Evolutionary conservation across 2,329 filamentous ascomycete genomes (phyloP), one percentile per base, ranked within the genome.

Genomic region (Claviceps arundinis): DNA sequence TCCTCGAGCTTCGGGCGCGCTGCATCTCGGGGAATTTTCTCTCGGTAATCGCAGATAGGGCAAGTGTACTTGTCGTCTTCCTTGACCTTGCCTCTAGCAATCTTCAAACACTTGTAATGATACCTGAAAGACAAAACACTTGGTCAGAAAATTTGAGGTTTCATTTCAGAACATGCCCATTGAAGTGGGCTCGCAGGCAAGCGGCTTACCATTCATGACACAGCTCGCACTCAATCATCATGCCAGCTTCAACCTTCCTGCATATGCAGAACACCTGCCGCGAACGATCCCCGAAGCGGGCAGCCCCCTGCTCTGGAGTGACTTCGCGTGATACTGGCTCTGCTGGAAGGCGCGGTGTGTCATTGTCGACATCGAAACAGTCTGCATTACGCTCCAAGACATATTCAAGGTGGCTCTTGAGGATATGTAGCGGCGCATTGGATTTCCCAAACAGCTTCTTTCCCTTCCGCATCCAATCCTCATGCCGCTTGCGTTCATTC

Each of bases 211-310:
- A 98, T 72, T 98, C 93, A 62, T 96, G 91, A 68, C 93, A 98
- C 41, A 96, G 76, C 65, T 97, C 93, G 65, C 93, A 98, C 69
- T 98, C 93, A 61, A 98, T 97, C 93, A 98, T 98, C 85, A 97
- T 94, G 50, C 93, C 93, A 40, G 91, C 89, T 68, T 98, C 93
- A 6, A 89, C 81, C 56, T 84, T 88, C 54, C 93, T 82, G 69
- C 93, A 98, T 59, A 98, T 95, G 68, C 93, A 98, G 66, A 97
- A 98, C 0, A 97, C 91, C 64, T 97, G 90, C 38, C 80, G 69
- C 52, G 76, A 76, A 37, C 71, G 82, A 60, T 85, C 77, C 60
- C 84, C 74, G 76, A 71, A 84, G 58, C 70, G 77, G 55, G 66
- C 75, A 50, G 69, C 63, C 46, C 74, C 75, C 7, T 73, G 76